phyloP scores from a whole-genome alignment of 2,329 filamentous ascomycete species.

The Aspergillus sp. region DNA sequence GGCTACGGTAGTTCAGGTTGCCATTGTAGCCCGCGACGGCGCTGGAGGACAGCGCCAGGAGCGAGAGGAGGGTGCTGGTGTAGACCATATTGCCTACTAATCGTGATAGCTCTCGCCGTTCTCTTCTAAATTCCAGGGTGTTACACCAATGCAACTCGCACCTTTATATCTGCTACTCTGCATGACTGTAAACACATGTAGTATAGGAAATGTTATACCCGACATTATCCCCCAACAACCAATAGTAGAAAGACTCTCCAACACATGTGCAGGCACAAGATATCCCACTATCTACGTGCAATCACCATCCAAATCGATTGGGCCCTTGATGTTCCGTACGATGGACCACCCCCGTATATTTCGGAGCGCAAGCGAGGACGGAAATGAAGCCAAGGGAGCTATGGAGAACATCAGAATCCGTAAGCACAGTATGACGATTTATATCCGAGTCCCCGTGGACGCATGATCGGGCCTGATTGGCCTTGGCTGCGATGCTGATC shows the following conservation, averaged over 20 bases:
- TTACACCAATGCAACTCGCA: neutral
- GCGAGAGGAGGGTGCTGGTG: constrained; percentile 9
- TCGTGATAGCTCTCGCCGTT: no score
- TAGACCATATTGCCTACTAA: constrained; percentile 7
- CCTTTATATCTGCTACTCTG: neutral
- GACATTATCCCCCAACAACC: neutral
- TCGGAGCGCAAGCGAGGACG: neutral
- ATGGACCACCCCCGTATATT: neutral
- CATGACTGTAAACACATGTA: neutral
- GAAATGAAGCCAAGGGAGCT: constrained; percentile 4
- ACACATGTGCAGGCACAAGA: constrained; percentile 1
- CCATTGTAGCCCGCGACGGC: constrained; percentile 29
- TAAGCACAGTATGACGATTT: neutral
- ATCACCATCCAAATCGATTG: neutral
- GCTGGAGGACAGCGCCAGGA: constrained; percentile 18
- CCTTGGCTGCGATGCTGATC: neutral
- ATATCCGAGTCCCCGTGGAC: constrained; percentile 4
- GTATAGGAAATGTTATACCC: neutral
- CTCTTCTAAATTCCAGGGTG: accelerated
- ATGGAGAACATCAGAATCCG: neutral
- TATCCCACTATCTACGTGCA: neutral
- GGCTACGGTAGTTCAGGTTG: constrained; percentile 68
- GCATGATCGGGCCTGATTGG: constrained; percentile 2
- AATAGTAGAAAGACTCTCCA: neutral
- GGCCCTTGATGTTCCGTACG: neutral